Conservation (phyloP, 1,284 basidiomycete species). For the Leucocoprinus gongylophorus region DNA sequence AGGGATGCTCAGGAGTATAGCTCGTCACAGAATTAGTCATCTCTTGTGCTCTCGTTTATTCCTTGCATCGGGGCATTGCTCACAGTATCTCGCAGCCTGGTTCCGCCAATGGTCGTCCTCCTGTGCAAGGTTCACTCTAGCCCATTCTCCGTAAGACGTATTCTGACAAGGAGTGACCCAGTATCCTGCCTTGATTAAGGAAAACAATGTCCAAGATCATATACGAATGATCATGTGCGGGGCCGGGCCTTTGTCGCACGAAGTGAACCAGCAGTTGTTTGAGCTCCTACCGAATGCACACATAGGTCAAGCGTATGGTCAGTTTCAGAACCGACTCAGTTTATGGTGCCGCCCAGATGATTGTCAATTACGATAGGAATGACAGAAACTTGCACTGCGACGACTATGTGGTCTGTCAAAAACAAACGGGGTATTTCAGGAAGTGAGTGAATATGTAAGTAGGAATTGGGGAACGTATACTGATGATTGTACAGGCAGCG, state of each 20-base stretch:
- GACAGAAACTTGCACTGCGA: constrained; percentile 49
- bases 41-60: constrained; percentile 41
- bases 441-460: constrained; percentile 22
- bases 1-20: constrained; percentile 62
- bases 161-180: constrained; percentile 21
- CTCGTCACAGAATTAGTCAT: constrained; percentile 59
- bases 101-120: constrained; percentile 64
- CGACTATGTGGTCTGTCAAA: constrained; percentile 41
- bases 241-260: constrained; percentile 68
- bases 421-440: constrained; percentile 47
- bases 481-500: constrained; percentile 34
- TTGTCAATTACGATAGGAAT: constrained; percentile 23
- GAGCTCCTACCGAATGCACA: constrained; percentile 49
- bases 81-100: constrained; percentile 38
- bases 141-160: constrained; percentile 1
- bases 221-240: constrained; percentile 56
- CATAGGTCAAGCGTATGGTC: constrained; percentile 64
- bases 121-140: constrained; percentile 54
- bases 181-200: constrained; percentile 54
- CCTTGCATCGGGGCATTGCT: not conserved
- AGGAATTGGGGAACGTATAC: not conserved
- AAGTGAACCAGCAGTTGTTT: constrained; percentile 50
- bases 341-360: not conserved
- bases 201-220: constrained; percentile 54
- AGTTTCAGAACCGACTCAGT: not conserved